Conservation (phyloP, 108 stramenopile genomes). For the Nannochloropsis salina region DNA sequence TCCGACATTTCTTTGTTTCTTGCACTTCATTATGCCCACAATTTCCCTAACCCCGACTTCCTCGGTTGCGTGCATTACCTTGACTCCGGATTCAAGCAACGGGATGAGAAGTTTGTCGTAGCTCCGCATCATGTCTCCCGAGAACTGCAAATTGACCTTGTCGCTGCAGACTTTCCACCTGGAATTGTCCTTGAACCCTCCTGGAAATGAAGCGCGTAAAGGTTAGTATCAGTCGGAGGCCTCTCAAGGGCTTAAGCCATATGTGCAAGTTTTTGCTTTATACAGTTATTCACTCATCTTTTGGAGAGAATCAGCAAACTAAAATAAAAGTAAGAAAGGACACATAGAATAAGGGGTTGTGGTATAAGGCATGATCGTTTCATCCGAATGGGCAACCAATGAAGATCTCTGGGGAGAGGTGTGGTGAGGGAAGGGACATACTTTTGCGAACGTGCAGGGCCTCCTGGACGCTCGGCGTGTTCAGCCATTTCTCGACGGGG, state of each 20-base stretch:
- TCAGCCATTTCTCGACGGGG: conserved; percentile 57
- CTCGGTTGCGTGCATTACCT: conserved; percentile 43
- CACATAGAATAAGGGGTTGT: no score
- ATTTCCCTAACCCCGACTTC: not conserved
- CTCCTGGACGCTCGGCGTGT: conserved; percentile 1
- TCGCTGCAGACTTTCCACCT: conserved; percentile 46
- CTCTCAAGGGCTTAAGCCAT: no score
- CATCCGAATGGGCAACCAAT: no score
- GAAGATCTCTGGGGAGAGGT: no score
- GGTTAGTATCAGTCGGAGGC: conserved; percentile 25
- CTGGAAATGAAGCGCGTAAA: conserved; percentile 21
- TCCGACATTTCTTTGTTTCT: no score
- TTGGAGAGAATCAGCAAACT: no score
- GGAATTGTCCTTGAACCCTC: not conserved
- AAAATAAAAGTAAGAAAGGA: no score
- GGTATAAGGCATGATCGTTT: no score
- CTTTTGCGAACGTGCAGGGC: not conserved
- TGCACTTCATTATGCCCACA: no score
- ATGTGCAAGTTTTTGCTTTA: no score
- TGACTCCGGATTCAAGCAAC: conserved; percentile 68
- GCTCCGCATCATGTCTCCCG: conserved; percentile 83
- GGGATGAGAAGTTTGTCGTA: conserved; percentile 70
- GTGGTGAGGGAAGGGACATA: not conserved
- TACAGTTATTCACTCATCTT: no score
- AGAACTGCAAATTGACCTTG: conserved; percentile 77